phyloP scores from a whole-genome alignment of 257 asterid genomes.

The Anisodus tanguticus region DNA sequence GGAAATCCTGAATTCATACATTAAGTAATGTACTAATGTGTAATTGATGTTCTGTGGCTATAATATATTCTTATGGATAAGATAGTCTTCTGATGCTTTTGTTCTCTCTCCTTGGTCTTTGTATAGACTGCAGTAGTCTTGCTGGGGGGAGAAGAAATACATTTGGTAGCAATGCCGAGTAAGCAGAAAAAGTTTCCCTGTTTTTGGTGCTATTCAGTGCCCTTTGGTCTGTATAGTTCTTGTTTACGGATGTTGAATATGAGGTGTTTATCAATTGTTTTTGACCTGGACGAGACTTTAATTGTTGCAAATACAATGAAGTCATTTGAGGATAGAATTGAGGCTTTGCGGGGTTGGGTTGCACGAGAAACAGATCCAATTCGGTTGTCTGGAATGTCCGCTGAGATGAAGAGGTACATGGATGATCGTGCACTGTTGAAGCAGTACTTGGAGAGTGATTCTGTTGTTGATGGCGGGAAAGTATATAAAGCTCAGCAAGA shows the following conservation, averaged over 20 bases:
- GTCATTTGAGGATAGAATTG: constrained; percentile 96
- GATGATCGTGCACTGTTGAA: constrained; percentile 88
- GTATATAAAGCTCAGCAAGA: constrained; percentile 66
- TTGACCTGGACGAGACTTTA: constrained; percentile 96
- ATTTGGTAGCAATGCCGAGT: constrained; percentile 99
- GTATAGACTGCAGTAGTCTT: constrained; percentile 88
- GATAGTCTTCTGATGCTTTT: constrained; percentile 31
- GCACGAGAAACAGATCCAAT: constrained; percentile 76
- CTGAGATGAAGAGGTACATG: constrained; percentile 87
- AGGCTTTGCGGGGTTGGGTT: constrained; percentile 67
- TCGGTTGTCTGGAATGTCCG: constrained; percentile 81
- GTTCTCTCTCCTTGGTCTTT: constrained; percentile 31
- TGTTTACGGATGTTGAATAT: constrained; percentile 82
- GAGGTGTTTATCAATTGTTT: constrained; percentile 88
- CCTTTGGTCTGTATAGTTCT: constrained; percentile 67
- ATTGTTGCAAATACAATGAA: constrained; percentile 99
- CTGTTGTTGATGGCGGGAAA: constrained; percentile 79
- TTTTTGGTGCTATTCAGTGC: constrained; percentile 94
- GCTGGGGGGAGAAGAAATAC: constrained; percentile 81
- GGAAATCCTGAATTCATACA: not conserved
- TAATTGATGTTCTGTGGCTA: constrained; percentile 7
- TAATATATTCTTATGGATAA: not conserved
- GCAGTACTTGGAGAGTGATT: constrained; percentile 87
- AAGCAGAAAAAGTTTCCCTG: constrained; percentile 90
- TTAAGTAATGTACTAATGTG: not conserved